A percentile compares a stretch with the other conserved stretches of the same genome.
These are phyloP conservation scores for Oenanthe javanica DNA, from an alignment of 140 eudicot genomes.

Conservation along the genomic window DNA sequence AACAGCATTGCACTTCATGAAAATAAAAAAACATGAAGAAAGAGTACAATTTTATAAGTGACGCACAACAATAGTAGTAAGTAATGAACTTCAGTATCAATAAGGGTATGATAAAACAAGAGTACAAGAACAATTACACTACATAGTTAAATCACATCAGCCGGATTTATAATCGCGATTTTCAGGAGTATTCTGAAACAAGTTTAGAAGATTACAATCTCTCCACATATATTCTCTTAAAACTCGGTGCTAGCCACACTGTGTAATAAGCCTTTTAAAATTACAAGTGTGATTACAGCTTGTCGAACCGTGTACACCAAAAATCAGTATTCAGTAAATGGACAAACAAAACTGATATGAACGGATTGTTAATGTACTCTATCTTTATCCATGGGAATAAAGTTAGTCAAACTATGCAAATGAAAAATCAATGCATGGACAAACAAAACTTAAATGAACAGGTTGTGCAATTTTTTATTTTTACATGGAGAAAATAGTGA, in stretches of 20 bases:
- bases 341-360: background rate
- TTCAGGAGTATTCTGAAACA: background rate
- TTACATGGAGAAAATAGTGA: background rate
- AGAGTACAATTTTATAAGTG: background rate
- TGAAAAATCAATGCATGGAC: background rate
- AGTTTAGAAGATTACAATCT: background rate
- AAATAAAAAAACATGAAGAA: background rate
- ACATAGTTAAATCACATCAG: background rate
- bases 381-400: background rate
- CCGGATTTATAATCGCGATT: background rate
- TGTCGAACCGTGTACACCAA: background rate
- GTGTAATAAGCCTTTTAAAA: background rate
- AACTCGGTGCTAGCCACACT: background rate
- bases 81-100: background rate
- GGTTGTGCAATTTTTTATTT: background rate
- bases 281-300: background rate
- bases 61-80: background rate
- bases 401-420: background rate
- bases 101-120: background rate
- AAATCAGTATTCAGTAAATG: background rate
- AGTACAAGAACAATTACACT: background rate
- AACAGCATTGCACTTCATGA: background rate
- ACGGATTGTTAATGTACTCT: background rate
- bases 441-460: background rate
- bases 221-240: background rate